Evolutionary conservation across 257 asterid genomes (phyloP), one percentile per base, ranked within the genome.

Genomic region (Henckelia pumila): DNA sequence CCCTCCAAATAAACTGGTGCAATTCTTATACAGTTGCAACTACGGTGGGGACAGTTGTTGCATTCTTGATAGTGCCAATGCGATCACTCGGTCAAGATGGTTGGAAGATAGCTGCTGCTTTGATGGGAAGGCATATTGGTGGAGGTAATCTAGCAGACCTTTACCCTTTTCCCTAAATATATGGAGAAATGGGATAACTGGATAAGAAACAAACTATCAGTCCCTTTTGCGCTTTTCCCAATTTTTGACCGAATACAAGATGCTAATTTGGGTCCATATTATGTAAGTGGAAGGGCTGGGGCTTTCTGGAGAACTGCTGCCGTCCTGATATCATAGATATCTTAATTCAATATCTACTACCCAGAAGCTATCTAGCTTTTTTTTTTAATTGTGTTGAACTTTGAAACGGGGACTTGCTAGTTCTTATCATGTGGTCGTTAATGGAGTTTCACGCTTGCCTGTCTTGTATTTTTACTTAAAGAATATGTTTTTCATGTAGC

Each of bases 111-210:
- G 98, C 98, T 60, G 96, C 98, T 65, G 97, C 98, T 19, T 77
- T 92, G 14, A 92, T 92, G 98, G 98, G 98, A 68, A 83, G 98
- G 72, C 98, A 92, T 76, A 89, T 92, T 61, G 98, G 98, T 69
- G 98, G 97, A 87, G 97, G 98, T 92, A 79, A 73, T 52, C 37
- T 17, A 30, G 32, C 49, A 37, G 21, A 21, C 33, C 44, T 16
- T 62, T 4, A 22, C 50, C 50, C 53, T 76, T 26, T 9, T 22
- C 23, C 50, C 50, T 50, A 66, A 17, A 16, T 20, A 71, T 61
- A 26, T 35, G 63, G 37, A 9, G 22, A n/a, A 22, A 13, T 66
- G 32, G 24, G 24, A 33, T 33, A 33, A 33, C 13, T 52, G 24
- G 24, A 33, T 33, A 33, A 33, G 44, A 33, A 33, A 8, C 11